These are phyloP conservation scores for Theobroma cacao DNA, from an alignment of 345 rosid genomes.

Conservation along the genomic window DNA sequence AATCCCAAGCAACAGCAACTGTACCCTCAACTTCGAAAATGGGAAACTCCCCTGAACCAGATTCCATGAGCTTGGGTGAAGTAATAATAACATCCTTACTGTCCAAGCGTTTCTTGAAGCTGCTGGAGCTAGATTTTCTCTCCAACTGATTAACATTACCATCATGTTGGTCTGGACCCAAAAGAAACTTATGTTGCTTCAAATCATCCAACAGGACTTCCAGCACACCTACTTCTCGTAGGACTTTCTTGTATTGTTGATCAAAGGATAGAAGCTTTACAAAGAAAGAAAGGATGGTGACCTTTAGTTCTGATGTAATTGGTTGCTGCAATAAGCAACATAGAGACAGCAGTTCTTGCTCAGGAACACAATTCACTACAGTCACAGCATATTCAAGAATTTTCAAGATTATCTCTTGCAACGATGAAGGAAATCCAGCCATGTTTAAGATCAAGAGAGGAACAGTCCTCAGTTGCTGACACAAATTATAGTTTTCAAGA, in stretches of 20 bases:
- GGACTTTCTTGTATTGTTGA: conserved; percentile 96
- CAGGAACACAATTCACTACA: conserved; percentile 97
- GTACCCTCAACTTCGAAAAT: conserved; percentile 86
- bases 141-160: conserved; percentile 46
- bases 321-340: conserved; percentile 99
- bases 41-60: conserved; percentile 74
- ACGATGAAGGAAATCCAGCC: conserved; percentile 87
- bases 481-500: conserved; percentile 85
- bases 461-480: conserved; percentile 91
- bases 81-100: conserved; percentile 81
- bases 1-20: conserved; percentile 90
- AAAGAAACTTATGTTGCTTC: conserved; percentile 89
- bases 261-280: conserved; percentile 96
- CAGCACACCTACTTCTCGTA: conserved; percentile 96
- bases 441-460: conserved; percentile 95
- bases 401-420: conserved; percentile 94
- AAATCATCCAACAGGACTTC: conserved; percentile 93
- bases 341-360: conserved; percentile 95
- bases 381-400: conserved; percentile 99
- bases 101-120: conserved; percentile 85
- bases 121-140: conserved; percentile 64
- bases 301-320: conserved; percentile 84
- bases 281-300: conserved; percentile 87
- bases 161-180: conserved; percentile 59
- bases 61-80: conserved; percentile 87